These are phyloP conservation scores for Zoysia japonica DNA, from an alignment of 176 grass and related monocot genomes.

Conservation along the genomic window DNA sequence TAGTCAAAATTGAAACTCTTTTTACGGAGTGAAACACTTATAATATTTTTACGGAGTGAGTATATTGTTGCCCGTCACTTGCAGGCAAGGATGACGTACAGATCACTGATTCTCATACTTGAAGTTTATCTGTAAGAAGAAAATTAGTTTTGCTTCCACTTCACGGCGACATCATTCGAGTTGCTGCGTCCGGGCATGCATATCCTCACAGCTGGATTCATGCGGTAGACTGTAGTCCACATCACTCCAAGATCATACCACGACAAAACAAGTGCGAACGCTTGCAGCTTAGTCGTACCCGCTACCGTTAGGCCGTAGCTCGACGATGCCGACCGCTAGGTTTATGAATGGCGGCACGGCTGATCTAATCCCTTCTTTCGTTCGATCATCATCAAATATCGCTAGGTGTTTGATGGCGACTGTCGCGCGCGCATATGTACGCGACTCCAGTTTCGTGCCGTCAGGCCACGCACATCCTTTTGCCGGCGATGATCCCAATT, in stretches of 20 bases:
- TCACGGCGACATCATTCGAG: conserved; percentile 19
- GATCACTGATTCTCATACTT: not conserved
- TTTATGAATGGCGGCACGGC: conserved; percentile 8
- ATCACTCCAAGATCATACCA: not conserved
- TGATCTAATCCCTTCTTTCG: not conserved
- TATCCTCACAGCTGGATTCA: conserved; percentile 29
- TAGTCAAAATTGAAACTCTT: too few relatives aligned
- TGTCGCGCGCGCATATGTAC: not conserved
- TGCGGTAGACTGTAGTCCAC: not conserved
- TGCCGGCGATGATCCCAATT: not conserved
- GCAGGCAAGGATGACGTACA: conserved; percentile 17
- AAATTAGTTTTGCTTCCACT: conserved; percentile 34
- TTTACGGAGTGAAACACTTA: too few relatives aligned
- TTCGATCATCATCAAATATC: not conserved
- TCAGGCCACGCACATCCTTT: not conserved
- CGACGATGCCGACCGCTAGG: too few relatives aligned
- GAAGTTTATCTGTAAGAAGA: not conserved
- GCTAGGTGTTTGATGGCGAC: not conserved
- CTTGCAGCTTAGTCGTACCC: not conserved
- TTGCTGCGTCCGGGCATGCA: conserved; percentile 12
- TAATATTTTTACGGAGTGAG: too few relatives aligned
- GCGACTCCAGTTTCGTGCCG: not conserved
- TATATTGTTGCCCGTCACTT: not conserved
- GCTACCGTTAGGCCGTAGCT: not conserved
- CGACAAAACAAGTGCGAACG: conserved; percentile 20